These are phyloP conservation scores for Aspergillus nidulans DNA, from an alignment of 495 filamentous ascomycete species.

Conservation along the genomic window DNA sequence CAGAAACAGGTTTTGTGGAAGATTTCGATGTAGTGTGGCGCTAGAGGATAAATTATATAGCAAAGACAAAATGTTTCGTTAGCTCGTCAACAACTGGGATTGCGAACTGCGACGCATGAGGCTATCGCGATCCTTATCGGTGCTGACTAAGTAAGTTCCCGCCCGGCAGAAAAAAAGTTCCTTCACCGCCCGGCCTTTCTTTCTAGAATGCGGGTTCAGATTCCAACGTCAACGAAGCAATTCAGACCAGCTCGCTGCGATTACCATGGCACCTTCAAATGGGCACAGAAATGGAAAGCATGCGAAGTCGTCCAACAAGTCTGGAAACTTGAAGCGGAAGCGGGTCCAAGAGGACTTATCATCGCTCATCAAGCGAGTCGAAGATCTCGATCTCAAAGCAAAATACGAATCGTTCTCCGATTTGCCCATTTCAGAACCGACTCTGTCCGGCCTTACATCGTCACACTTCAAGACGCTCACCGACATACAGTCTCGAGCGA, in stretches of 20 bases:
- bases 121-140: slow-evolving; percentile 29
- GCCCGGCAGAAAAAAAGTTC: slow-evolving; percentile 24
- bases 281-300: slow-evolving; percentile 20
- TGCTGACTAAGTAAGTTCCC: slow-evolving; percentile 29
- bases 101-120: not conserved
- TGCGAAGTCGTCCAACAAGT: slow-evolving; percentile 23
- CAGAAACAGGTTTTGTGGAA: not conserved
- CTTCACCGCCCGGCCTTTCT: slow-evolving; percentile 22
- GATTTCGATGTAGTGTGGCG: too few species aligned
- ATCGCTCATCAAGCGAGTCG: slow-evolving; percentile 43
- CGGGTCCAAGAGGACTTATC: slow-evolving; percentile 43
- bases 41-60: not conserved
- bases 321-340: slow-evolving; percentile 59
- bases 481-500: slow-evolving; percentile 83
- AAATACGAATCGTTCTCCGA: slow-evolving; percentile 58
- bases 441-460: slow-evolving; percentile 71
- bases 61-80: not conserved
- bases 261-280: slow-evolving; percentile 31
- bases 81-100: not conserved
- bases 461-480: slow-evolving; percentile 88
- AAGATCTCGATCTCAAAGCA: slow-evolving; percentile 49
- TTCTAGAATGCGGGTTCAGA: not conserved
- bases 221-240: not conserved
- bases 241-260: not conserved
- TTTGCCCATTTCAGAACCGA: slow-evolving; percentile 84